Evolutionary conservation across 192 early-diverging fungal species (phyloP).

Genomic region (Backusella westeae): DNA sequence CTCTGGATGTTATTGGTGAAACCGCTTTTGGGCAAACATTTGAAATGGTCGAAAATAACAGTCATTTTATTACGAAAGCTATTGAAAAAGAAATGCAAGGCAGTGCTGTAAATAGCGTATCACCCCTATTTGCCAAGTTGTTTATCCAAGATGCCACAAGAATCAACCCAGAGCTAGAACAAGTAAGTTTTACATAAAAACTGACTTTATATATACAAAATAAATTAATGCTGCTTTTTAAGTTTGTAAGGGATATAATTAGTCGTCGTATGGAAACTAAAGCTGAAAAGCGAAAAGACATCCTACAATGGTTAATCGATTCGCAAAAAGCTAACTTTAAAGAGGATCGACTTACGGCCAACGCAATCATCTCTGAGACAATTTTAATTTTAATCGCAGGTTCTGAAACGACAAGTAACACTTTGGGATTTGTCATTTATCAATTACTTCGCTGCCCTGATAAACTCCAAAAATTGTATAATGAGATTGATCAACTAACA

Average conservation of each 20-base stretch:
- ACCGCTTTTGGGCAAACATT: conserved; percentile 51
- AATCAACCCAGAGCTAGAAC: neutral
- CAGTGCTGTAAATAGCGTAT: neutral
- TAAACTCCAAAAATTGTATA: conserved; percentile 32
- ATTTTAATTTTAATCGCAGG: conserved; percentile 28
- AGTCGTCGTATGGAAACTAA: conserved; percentile 6
- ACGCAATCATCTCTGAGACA: conserved; percentile 27
- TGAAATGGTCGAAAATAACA: conserved; percentile 43
- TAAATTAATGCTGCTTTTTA: neutral
- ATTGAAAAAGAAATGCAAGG: conserved; percentile 9
- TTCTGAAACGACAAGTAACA: conserved; percentile 46
- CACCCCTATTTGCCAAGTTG: conserved; percentile 4
- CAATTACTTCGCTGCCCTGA: conserved; percentile 42
- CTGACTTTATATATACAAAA: neutral
- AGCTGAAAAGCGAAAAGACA: conserved; percentile 28
- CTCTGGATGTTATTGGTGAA: conserved; percentile 43
- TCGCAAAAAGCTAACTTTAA: conserved; percentile 25
- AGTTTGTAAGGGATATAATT: conserved; percentile 29
- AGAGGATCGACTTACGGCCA: conserved; percentile 14
- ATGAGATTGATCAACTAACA: conserved; percentile 38
- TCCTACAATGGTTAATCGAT: conserved; percentile 45
- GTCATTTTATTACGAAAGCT: conserved; percentile 34
- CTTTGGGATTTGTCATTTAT: conserved; percentile 41
- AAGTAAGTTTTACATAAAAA: neutral
- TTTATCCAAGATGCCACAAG: neutral